A percentile compares a stretch with the other conserved stretches of the same genome.
Evolutionary conservation across 2,329 filamentous ascomycete genomes (phyloP).

Genomic region (Colletotrichum godetiae): DNA sequence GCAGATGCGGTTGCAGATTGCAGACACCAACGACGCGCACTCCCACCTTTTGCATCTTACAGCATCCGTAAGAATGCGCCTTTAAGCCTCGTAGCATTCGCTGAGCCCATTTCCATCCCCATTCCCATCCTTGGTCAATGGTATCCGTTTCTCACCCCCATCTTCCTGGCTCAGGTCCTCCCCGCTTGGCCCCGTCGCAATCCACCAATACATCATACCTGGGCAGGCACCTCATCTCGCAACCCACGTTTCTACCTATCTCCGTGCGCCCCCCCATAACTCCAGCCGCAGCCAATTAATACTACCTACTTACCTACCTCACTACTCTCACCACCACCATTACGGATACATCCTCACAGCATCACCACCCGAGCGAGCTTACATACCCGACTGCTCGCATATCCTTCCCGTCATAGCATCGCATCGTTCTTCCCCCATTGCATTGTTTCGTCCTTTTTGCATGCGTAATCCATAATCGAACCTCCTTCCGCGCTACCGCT

Average conservation of each 20-base stretch:
- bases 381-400: neutral
- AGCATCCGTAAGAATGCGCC: neutral
- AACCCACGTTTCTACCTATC: neutral
- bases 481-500: conserved; percentile 27
- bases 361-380: conserved; percentile 17
- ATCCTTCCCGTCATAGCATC: neutral
- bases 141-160: neutral
- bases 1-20: neutral
- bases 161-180: neutral
- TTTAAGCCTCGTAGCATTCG: neutral
- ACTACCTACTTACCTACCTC: neutral
- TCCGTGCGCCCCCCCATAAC: neutral
- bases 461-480: conserved; percentile 31
- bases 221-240: neutral
- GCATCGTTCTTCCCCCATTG: neutral
- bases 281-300: neutral
- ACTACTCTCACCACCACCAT: neutral
- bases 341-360: conserved; percentile 5
- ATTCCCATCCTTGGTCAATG: neutral
- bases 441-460: conserved; percentile 9
- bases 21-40: neutral
- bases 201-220: conserved; percentile 20
- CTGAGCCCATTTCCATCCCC: neutral
- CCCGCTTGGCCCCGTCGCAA: conserved; percentile 4
- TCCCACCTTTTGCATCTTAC: neutral